These are phyloP conservation scores for Xylaria sp. DNA, from an alignment of 2,329 filamentous ascomycete species.

Conservation along the genomic window DNA sequence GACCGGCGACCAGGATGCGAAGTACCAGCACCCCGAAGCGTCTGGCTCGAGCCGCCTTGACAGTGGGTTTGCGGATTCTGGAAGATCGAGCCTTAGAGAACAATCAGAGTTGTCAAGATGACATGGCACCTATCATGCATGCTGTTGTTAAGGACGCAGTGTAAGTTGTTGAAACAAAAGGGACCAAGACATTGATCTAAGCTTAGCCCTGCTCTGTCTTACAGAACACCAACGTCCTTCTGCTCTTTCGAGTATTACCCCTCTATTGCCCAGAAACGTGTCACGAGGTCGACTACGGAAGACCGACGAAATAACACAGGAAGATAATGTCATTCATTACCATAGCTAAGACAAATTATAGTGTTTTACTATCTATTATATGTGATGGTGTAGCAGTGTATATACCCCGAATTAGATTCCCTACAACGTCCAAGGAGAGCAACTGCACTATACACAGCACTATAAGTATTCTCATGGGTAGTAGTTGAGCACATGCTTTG, in stretches of 20 bases:
- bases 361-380: not conserved
- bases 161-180: conserved; percentile 14
- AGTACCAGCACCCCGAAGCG: conserved; percentile 23
- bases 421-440: not conserved
- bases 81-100: not conserved
- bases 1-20: conserved; percentile 31
- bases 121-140: conserved; percentile 18
- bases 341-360: not conserved
- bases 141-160: not conserved
- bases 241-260: not conserved
- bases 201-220: not conserved
- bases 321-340: not conserved
- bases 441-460: too few relatives aligned
- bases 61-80: not conserved
- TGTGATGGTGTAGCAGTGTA: not conserved
- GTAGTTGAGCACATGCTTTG: not conserved
- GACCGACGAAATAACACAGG: too few relatives aligned
- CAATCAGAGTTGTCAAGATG: conserved; percentile 4
- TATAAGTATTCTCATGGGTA: not conserved
- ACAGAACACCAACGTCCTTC: too few relatives aligned
- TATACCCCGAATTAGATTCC: not conserved
- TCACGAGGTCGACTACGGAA: not conserved
- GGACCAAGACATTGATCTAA: conserved; percentile 19
- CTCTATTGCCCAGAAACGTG: not conserved
- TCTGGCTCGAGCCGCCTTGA: conserved; percentile 1